Evolutionary conservation across 345 rosid species (phyloP).

Genomic region (Durio zibethinus): DNA sequence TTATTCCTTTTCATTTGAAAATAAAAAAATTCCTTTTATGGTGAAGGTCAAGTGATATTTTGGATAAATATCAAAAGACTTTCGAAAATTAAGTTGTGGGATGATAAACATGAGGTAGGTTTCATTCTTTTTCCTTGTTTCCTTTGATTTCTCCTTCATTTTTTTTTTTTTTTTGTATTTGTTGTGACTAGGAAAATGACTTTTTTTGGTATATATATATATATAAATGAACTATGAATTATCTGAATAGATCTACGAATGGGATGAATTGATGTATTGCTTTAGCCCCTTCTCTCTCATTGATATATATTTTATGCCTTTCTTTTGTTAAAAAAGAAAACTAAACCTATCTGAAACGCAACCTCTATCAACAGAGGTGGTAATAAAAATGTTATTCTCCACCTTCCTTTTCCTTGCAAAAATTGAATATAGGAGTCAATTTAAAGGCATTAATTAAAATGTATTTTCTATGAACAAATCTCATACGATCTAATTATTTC

Average conservation of each 20-base stretch:
- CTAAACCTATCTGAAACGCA: not conserved
- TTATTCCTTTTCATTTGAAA: not conserved
- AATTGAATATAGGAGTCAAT: constrained; percentile 8
- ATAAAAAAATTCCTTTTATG: not conserved
- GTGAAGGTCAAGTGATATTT: constrained; percentile 59
- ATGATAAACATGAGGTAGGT: constrained; percentile 92
- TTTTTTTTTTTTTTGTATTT: no score
- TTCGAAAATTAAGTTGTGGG: constrained; percentile 85
- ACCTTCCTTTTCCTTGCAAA: constrained; percentile 8
- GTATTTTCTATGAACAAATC: not conserved
- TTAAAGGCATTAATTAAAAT: not conserved
- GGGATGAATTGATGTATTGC: constrained; percentile 16
- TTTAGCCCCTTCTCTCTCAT: not conserved
- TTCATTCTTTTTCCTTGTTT: not conserved
- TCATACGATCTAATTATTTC: constrained; percentile 1
- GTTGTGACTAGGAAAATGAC: no score
- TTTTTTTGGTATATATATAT: no score
- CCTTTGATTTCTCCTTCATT: no score
- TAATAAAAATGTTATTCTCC: not conserved
- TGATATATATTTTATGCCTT: constrained; percentile 18
- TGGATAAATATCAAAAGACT: constrained; percentile 74
- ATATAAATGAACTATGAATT: constrained; percentile 35
- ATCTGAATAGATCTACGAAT: constrained; percentile 62
- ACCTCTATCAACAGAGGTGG: not conserved
- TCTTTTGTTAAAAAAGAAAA: not conserved